Evolutionary conservation across 371 early-diverging fungal genomes (phyloP), one percentile per base, ranked within the genome.

Genomic region (Apophysomyces ossiformis): DNA sequence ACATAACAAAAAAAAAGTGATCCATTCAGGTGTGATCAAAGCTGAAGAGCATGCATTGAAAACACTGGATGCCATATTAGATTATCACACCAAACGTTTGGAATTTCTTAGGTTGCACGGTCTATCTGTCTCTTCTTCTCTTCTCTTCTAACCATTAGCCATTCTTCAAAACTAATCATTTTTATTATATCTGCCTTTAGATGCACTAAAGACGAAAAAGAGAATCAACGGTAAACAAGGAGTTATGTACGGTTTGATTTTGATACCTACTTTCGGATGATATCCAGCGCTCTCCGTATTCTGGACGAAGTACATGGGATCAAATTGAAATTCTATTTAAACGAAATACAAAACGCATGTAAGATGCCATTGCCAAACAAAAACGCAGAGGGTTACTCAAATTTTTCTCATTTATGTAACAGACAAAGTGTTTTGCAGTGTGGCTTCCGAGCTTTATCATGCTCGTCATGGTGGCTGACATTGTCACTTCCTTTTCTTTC

Each of bases 401-500:
- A 4, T 18, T 32, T 21, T 9, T 5, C 21, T 50, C 4, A 9
- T 9, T 50, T n/a, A 5, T 26, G 21, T 8, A 0, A 21, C 21
- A 50, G 54, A 50, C 21, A 21, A 50, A 21, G 54, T 50, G 54
- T 50, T 50, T 21, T 50, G 54, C 18, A 9, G 21, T 21, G 21
- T 50, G 21, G n/a, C 54, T 21, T 50, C 54, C 21, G 54, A 50
- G 11, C 54, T 50, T n/a, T 50, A 50, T 50, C 54, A 50, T 50
- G 35, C 54, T 21, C 54, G 54, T 21, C 54, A 50, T 50, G n/a
- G 54, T 50, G 54, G 54, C 54, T 50, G 54, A 50, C 54, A 26
- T 21, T 50, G 18, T 8, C 13, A n/a, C 16, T 45, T 45, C 6
- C 6, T 45, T 45, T 13, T 13, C 46, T 45, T 43, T 15, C 43